Evolutionary conservation across 352 stramenopile species (phyloP), one percentile per base, ranked within the genome.

Genomic region (Globisporangium paddicum): DNA sequence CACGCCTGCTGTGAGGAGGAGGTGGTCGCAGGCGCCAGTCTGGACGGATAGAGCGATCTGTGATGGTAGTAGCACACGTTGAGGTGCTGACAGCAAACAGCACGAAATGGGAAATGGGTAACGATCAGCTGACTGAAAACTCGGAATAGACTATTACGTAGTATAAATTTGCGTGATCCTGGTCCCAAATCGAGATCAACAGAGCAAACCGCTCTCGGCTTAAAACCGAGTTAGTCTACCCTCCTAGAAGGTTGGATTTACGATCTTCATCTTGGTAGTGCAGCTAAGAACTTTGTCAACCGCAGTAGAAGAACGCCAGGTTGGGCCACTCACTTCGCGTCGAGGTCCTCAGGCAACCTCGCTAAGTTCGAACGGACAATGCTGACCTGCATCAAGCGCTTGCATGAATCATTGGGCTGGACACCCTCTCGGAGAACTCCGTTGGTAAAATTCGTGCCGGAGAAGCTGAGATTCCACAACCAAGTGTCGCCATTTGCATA

Each of bases 301-400:
- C 56, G n/a, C 45, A 55, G 56, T 62, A 62, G 25, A 62, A 56
- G 40, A 49, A 56, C 35, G 21, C 42, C 30, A 34, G 30, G 7
- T 18, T 37, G 5, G 65, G 48, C 66, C 71, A 86, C n/a, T 64
- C 71, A 86, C n/a, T 64, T 68, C 18, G 55, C 34, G 30, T 77
- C 59, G 0, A 87, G 44, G 55, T 84, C 55, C 4, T 72, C 58
- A 0, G 77, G 69, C 13, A 86, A 23, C 1, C 38, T 44, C 1
- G 37, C 54, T 0, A 82, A 40, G 3, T 72, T 63, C 5, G 60
- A 67, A 30, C 82, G 48, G 26, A 77, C 65, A 23, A 86, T 64
- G 34, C 77, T 50, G 3, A 62, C 73, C 10, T 61, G 56, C 3
- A 77, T 41, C 6, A 48, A 48, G 0, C 45, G 45, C 7, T 16